Evolutionary conservation across 345 rosid genomes (phyloP), one percentile per base, ranked within the genome.

Genomic region (Sisymbrium altissimum): DNA sequence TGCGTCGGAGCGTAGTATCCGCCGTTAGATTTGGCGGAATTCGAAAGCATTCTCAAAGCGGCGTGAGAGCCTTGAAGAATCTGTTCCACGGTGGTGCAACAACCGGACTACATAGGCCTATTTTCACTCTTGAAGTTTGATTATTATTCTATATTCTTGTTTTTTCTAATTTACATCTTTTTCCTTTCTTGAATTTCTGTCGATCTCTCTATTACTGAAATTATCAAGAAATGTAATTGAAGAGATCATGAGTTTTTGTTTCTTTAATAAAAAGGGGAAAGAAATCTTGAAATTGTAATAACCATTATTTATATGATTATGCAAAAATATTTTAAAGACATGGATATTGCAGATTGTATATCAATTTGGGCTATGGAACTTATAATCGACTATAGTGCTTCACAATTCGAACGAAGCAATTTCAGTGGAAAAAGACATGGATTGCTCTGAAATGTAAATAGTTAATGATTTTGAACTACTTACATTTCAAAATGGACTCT

Each of bases 31-130:
- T 39, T 32, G 80, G 72, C 3, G 63, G 79, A 11, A 70, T 65
- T 13, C 72, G 55, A 15, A 77, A 77, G 68, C 76, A 58, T 57
- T 77, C 76, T 58, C 72, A 46, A 8, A 17, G 62, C 57, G 41
- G 80, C 7, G 27, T 64, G 62, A 77, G 46, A 19, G 64, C 80
- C 0, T 65, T 71, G 66, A 65, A 65, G 63, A 71, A 65, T 41
- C 11, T 77, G 25, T 77, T 77, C 65, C 52, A 54, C 5, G 78
- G 74, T 68, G 79, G 83, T 33, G 64, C 82, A 48, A 72, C 81
- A 23, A 40, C 82, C 3, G 44, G 45, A 54, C 80, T 86, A 53
- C 87, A 80, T 27, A 67, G 80, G 36, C 76, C 83, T 48, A 52
- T 83, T 44, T 71, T 79, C 75, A 35, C 78, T 38, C 62, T 77